Evolutionary conservation across 352 stramenopile genomes (phyloP), one percentile per base, ranked within the genome.

Genomic region (Pythium scleroteichum): DNA sequence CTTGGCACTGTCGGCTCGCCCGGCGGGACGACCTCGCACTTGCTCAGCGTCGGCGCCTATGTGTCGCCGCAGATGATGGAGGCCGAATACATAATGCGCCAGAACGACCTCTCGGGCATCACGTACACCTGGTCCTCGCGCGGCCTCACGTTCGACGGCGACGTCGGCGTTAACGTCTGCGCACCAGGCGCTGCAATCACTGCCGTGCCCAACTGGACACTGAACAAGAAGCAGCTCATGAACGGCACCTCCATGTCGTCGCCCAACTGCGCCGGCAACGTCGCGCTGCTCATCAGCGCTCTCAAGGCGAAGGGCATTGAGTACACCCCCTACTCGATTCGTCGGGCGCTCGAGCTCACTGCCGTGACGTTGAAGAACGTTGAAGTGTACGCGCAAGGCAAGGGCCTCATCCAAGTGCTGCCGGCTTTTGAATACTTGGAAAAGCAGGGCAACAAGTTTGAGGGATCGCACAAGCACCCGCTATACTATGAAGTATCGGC

Each of bases 171-270:
- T 22, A 89, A 94, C 64, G 78, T 99, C 38, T 95, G 80, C 51
- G 96, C 95, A 2, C 97, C 97, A 0, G 97, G 97, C 7, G 96
- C 93, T 50, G 97, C 97, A 10, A 98, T 99, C 65, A 85, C 95
- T 6, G 79, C 82, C 0, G 92, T 99, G 35, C 95, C 96, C 5
- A 96, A 97, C 66, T 98, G 93, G 88, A 97, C 88, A 41, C 76
- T 99, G 16, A 96, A 97, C 77, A 97, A 97, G 67, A 97, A 96
- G 66, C 82, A 96, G 71, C 85, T 98, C 35, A 99, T 98, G 90
- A 98, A 99, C 70, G 97, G 97, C 35, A 99, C 97, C 27, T 98
- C 86, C 58, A 99, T 99, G 97, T 89, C 85, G 20, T 97, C 86
- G 27, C 97, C 97, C 0, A 98, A 99, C 76, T 96, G 85, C 29